phyloP scores from a whole-genome alignment of 2,329 filamentous ascomycete species.

The Lachnellula arida region DNA sequence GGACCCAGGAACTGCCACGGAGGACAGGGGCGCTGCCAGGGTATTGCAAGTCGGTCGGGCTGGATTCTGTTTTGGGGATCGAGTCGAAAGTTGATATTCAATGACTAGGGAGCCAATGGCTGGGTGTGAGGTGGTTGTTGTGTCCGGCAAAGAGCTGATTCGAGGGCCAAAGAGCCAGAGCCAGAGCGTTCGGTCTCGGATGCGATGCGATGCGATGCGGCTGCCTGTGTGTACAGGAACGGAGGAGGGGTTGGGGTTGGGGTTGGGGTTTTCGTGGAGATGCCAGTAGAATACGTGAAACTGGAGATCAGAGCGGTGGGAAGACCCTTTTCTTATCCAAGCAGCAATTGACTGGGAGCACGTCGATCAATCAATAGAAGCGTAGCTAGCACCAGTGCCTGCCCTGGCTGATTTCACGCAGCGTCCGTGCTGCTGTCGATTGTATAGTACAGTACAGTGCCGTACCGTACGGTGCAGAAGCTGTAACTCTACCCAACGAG shows the following conservation, averaged over 20 bases:
- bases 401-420: neutral
- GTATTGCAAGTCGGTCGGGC: neutral
- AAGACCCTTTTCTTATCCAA: neutral
- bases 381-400: neutral
- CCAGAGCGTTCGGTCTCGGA: slow-evolving; percentile 29
- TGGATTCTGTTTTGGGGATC: slow-evolving; percentile 11
- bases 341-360: neutral
- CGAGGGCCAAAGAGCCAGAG: slow-evolving; percentile 22
- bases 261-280: slow-evolving; percentile 17
- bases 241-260: too few relatives aligned
- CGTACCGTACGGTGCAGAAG: too few relatives aligned
- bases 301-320: slow-evolving; percentile 5
- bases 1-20: neutral
- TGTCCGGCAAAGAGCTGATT: slow-evolving; percentile 20
- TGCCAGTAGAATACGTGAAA: slow-evolving; percentile 23
- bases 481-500: too few relatives aligned
- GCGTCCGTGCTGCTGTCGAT: neutral
- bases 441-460: neutral
- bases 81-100: slow-evolving; percentile 1
- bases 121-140: slow-evolving; percentile 12
- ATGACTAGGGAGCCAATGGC: slow-evolving; percentile 13
- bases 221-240: neutral
- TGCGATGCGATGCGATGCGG: neutral
- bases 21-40: neutral
- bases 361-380: neutral